Percentiles rank a stretch among this genome's conserved stretches.
phyloP scores from a whole-genome alignment of 2,329 filamentous ascomycete species.

The Diaporthe sp. region DNA sequence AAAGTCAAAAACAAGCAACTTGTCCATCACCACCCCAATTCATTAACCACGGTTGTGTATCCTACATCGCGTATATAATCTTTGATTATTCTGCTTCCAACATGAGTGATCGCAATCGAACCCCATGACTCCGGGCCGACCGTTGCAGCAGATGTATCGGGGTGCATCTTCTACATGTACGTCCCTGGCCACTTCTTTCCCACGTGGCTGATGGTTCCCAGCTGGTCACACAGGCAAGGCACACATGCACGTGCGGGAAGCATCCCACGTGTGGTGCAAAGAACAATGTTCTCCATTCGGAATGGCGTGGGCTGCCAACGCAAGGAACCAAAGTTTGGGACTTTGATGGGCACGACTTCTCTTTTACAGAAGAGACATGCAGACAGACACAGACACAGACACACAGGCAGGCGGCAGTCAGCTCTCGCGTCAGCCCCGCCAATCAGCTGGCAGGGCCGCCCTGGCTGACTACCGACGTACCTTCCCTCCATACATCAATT shows the following conservation, averaged over 20 bases:
- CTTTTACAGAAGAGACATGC: no score
- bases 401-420: not conserved
- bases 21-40: no score
- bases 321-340: constrained; percentile 27
- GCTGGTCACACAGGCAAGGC: not conserved
- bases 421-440: constrained; percentile 20
- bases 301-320: not conserved
- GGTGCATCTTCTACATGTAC: no score
- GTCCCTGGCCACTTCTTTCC: no score
- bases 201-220: constrained; percentile 8
- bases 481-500: not conserved
- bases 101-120: no score
- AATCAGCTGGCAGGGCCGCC: not conserved
- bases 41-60: not conserved
- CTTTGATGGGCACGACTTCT: not conserved
- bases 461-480: constrained; percentile 2
- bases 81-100: no score
- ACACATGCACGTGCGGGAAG: not conserved
- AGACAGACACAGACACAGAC: not conserved
- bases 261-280: not conserved
- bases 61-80: no score
- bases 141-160: no score
- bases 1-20: not conserved
- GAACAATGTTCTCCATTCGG: not conserved
- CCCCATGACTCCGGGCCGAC: no score